phyloP scores from a whole-genome alignment of 306 rosid genomes.

The Lablab purpureus region DNA sequence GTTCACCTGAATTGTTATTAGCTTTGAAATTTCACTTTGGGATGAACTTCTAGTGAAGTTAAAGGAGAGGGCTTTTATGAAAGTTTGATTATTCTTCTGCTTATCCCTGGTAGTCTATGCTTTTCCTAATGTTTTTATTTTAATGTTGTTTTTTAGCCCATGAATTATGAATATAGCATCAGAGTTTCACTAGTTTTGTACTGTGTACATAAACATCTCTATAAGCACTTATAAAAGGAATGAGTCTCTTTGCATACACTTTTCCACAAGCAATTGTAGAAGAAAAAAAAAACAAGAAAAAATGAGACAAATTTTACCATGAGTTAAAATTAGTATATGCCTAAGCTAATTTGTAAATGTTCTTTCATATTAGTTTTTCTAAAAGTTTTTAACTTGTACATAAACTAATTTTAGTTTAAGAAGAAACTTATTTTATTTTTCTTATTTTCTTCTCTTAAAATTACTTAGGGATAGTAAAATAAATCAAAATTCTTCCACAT shows the following conservation, averaged over 20 bases:
- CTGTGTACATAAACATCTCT: neutral
- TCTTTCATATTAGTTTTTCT: too few relatives aligned
- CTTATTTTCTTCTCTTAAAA: too few relatives aligned
- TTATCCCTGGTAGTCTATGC: neutral
- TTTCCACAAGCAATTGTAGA: too few relatives aligned
- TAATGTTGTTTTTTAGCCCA: conserved; percentile 6
- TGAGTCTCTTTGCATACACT: too few relatives aligned
- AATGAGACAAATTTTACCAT: too few relatives aligned
- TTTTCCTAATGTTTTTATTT: neutral
- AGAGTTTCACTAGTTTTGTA: neutral
- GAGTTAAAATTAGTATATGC: too few relatives aligned
- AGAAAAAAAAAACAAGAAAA: too few relatives aligned
- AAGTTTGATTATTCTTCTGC: neutral
- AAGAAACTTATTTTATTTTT: too few relatives aligned
- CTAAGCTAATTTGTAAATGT: too few relatives aligned
- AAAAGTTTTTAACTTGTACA: too few relatives aligned
- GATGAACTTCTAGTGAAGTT: neutral
- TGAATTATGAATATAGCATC: neutral
- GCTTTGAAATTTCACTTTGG: neutral
- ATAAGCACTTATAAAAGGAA: neutral
- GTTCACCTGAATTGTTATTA: neutral
- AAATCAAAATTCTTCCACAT: neutral
- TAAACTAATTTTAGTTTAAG: too few relatives aligned
- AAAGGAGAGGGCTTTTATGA: neutral
- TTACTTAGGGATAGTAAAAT: neutral